phyloP scores from a whole-genome alignment of 2,329 filamentous ascomycete species.

The Verticillium nonalfalfae region DNA sequence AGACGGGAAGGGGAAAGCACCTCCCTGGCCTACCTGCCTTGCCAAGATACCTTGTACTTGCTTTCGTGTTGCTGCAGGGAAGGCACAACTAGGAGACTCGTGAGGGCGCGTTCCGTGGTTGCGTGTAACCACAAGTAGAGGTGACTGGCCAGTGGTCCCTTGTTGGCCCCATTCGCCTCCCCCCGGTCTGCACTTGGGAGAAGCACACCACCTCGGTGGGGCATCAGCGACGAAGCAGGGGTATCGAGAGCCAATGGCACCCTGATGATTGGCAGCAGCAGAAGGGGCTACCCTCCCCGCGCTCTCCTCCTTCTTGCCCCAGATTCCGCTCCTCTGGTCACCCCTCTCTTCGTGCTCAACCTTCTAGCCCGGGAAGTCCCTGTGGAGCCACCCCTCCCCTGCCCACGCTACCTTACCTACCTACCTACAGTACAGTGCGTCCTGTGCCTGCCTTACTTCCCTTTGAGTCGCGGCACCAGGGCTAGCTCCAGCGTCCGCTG shows the following conservation, averaged over 20 bases:
- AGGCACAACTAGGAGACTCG: neutral
- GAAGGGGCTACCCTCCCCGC: neutral
- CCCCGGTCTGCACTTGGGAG: neutral
- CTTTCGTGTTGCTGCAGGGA: neutral
- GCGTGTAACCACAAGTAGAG: neutral
- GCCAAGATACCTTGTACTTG: neutral
- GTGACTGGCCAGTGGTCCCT: neutral
- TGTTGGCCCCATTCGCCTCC: neutral
- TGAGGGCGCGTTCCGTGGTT: neutral
- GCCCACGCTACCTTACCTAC: neutral
- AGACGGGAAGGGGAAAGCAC: no score
- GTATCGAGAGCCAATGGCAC: neutral
- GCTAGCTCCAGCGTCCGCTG: neutral
- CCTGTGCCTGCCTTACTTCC: neutral
- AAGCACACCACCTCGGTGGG: neutral
- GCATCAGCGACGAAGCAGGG: neutral
- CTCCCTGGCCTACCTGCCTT: neutral
- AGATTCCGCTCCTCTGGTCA: neutral
- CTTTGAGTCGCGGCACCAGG: neutral
- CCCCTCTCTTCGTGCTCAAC: neutral
- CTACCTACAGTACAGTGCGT: no score
- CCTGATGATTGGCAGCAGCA: neutral
- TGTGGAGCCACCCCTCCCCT: neutral
- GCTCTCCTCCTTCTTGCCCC: neutral
- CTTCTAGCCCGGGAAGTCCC: neutral